A percentile compares a stretch with the other conserved stretches of the same genome.
phyloP scores from a whole-genome alignment of 805 yeast genomes.

The Trichomonascus vanleenenianus region DNA sequence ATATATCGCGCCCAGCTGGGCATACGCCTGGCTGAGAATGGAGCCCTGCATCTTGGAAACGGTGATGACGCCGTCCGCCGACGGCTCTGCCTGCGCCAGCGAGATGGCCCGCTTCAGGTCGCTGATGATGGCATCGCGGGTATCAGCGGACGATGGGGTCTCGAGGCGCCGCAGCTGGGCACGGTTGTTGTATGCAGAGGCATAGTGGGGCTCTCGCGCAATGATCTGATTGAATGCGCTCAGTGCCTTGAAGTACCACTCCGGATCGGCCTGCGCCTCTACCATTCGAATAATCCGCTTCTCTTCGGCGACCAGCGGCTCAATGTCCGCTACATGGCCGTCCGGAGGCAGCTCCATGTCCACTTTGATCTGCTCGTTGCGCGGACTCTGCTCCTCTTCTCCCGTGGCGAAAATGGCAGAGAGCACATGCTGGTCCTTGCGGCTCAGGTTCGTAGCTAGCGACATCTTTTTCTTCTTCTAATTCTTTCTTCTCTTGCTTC shows the following conservation, averaged over 20 bases:
- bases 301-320: slow-evolving; percentile 14
- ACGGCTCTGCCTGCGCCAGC: slow-evolving; percentile 20
- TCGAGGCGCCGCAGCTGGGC: slow-evolving; percentile 23
- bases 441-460: slow-evolving; percentile 1
- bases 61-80: slow-evolving; percentile 1
- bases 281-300: slow-evolving; percentile 19
- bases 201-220: slow-evolving; percentile 22
- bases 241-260: slow-evolving; percentile 10
- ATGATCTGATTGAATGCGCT: slow-evolving; percentile 18
- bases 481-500: background rate
- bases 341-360: slow-evolving; percentile 21
- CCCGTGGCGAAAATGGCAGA: background rate
- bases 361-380: slow-evolving; percentile 10
- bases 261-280: slow-evolving; percentile 9
- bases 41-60: slow-evolving; percentile 26
- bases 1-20: slow-evolving; percentile 26
- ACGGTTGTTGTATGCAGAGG: slow-evolving; percentile 29
- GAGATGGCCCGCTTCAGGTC: slow-evolving; percentile 23
- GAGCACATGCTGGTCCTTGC: slow-evolving; percentile 1
- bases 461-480: background rate
- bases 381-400: background rate
- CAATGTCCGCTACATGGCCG: slow-evolving; percentile 16
- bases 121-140: slow-evolving; percentile 7
- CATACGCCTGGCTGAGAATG: slow-evolving; percentile 25
- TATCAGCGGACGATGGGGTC: background rate